Evolutionary conservation across 2,329 filamentous ascomycete species (phyloP).

Genomic region (Leptographium flavum): DNA sequence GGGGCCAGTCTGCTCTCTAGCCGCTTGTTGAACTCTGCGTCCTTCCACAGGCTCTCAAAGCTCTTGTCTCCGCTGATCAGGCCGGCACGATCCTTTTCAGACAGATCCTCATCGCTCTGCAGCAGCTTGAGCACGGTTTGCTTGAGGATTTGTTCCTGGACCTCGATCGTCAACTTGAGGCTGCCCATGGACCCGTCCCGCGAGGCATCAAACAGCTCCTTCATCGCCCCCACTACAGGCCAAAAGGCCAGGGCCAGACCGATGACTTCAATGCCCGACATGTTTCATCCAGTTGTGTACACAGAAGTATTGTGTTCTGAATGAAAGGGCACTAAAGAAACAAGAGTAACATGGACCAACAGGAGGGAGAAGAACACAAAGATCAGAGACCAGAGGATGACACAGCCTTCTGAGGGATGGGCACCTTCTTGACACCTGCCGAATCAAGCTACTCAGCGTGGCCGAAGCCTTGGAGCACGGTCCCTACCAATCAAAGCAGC

Average conservation of each 20-base stretch:
- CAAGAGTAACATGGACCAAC: too few relatives aligned
- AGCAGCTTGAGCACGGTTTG: constrained; percentile 8
- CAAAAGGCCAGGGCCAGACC: constrained; percentile 10
- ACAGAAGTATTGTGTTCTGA: too few relatives aligned
- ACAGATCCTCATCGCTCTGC: constrained; percentile 9
- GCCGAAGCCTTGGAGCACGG: too few relatives aligned
- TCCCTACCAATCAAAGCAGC: not conserved
- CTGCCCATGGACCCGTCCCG: constrained; percentile 5
- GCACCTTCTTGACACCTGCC: not conserved
- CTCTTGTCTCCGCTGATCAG: constrained; percentile 7
- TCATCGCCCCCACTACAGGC: constrained; percentile 6
- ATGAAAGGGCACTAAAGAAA: too few relatives aligned
- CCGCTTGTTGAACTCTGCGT: constrained; percentile 7
- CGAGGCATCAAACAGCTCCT: constrained; percentile 5
- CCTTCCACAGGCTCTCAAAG: constrained; percentile 8
- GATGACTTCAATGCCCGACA: constrained; percentile 9
- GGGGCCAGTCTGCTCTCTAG: constrained; percentile 7
- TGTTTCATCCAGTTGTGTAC: not conserved
- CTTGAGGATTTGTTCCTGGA: constrained; percentile 10
- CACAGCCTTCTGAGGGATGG: not conserved
- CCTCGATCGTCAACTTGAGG: constrained; percentile 7
- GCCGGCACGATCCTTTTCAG: constrained; percentile 8
- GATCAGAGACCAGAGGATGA: not conserved
- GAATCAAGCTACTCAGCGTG: not conserved
- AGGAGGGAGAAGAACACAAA: not conserved